phyloP scores from a whole-genome alignment of 2,329 filamentous ascomycete genomes.

The Pochonia chlamydosporia region DNA sequence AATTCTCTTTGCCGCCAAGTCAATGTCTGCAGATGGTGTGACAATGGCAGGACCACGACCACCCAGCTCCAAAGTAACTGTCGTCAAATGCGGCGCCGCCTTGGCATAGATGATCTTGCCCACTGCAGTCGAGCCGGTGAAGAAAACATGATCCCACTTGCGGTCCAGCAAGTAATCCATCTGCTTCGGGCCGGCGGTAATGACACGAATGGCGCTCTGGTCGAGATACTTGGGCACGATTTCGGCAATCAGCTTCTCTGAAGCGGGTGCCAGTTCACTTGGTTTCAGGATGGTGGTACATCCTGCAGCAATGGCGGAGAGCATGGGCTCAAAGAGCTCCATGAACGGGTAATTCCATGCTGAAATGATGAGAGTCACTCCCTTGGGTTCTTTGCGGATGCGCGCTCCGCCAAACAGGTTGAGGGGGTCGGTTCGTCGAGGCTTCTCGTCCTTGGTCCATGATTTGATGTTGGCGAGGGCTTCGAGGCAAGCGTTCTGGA shows the following conservation, averaged over 20 bases:
- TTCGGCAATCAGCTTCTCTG: slow-evolving; percentile 30
- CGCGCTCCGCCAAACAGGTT: slow-evolving; percentile 23
- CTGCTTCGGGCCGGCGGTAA: slow-evolving; percentile 30
- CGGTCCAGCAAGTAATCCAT: slow-evolving; percentile 29
- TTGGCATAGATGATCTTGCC: slow-evolving; percentile 31
- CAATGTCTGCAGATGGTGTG: slow-evolving; percentile 31
- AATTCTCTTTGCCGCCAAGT: slow-evolving; percentile 36
- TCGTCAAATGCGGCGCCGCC: slow-evolving; percentile 39
- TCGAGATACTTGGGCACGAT: slow-evolving; percentile 38
- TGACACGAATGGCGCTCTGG: slow-evolving; percentile 25
- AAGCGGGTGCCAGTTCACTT: slow-evolving; percentile 29
- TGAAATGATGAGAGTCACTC: slow-evolving; percentile 37
- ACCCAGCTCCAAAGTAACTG: slow-evolving; percentile 37
- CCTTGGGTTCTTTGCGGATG: slow-evolving; percentile 36
- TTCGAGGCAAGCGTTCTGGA: slow-evolving; percentile 29
- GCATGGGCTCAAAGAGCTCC: slow-evolving; percentile 29
- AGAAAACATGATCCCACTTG: slow-evolving; percentile 40
- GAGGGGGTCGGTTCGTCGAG: slow-evolving; percentile 19
- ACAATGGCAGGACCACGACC: slow-evolving; percentile 40
- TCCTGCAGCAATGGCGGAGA: slow-evolving; percentile 38
- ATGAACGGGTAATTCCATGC: slow-evolving; percentile 41
- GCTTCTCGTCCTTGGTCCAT: slow-evolving; percentile 31
- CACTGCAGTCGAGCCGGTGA: slow-evolving; percentile 33
- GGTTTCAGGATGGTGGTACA: slow-evolving; percentile 37
- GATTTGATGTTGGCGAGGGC: slow-evolving; percentile 31